Evolutionary conservation across 306 rosid species (phyloP).

Genomic region (Styphnolobium japonicum): DNA sequence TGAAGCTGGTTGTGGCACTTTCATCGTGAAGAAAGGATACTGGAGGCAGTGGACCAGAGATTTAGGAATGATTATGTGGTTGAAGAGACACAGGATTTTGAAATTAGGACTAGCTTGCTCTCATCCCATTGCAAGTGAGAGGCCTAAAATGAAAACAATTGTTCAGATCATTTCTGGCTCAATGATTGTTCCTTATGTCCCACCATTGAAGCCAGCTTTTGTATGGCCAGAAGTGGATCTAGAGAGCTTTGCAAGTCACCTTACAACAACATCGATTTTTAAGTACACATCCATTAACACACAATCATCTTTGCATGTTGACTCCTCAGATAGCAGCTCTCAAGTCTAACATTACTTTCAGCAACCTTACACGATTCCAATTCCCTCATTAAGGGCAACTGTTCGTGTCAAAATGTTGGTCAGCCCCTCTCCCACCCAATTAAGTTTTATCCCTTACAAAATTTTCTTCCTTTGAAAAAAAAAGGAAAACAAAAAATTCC

Average conservation of each 20-base stretch:
- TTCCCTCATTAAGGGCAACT: not conserved
- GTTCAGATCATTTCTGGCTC: conserved; percentile 67
- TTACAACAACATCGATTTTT: conserved; percentile 10
- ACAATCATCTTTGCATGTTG: conserved; percentile 16
- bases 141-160: conserved; percentile 58
- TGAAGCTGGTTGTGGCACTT: conserved; percentile 81
- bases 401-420: not conserved
- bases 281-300: conserved; percentile 24
- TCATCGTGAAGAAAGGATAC: conserved; percentile 48
- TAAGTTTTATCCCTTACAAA: conserved; percentile 7
- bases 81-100: conserved; percentile 64
- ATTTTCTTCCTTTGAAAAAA: not conserved
- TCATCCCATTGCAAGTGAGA: conserved; percentile 60
- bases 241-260: conserved; percentile 24
- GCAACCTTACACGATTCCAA: not conserved
- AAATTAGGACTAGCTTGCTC: conserved; percentile 68
- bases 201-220: conserved; percentile 68
- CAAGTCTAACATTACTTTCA: not conserved
- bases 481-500: not conserved
- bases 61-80: conserved; percentile 41
- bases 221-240: conserved; percentile 61
- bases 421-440: not conserved
- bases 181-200: conserved; percentile 49
- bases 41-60: conserved; percentile 55
- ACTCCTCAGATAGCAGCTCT: conserved; percentile 19